Percentiles rank a stretch among this genome's conserved stretches.
These are phyloP conservation scores for Sesbania bispinosa DNA, from an alignment of 306 rosid species.

Conservation along the genomic window DNA sequence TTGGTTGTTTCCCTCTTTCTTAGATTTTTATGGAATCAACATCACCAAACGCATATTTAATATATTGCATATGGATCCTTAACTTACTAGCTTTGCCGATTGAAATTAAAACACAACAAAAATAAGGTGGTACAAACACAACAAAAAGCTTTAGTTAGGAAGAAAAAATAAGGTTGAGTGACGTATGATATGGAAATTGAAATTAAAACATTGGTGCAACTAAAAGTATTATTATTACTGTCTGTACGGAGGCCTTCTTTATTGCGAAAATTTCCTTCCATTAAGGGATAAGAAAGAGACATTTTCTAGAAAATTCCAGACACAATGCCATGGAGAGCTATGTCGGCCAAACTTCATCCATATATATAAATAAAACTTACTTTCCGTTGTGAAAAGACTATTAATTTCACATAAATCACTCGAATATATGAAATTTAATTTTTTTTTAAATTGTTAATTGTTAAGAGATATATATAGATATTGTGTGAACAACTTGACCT, in stretches of 20 bases:
- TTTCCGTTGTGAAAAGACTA: too few relatives aligned
- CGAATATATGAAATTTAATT: too few relatives aligned
- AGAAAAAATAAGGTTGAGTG: neutral
- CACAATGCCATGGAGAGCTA: neutral
- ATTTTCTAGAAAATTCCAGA: neutral
- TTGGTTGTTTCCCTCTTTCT: neutral
- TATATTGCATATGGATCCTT: neutral
- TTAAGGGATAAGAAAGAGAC: neutral
- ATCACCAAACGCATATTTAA: neutral
- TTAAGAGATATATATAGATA: too few relatives aligned
- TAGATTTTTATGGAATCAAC: neutral
- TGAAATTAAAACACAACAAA: too few relatives aligned
- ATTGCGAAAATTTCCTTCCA: neutral
- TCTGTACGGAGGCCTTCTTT: neutral
- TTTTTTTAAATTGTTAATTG: too few relatives aligned
- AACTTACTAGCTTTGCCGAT: neutral
- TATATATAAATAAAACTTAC: too few relatives aligned
- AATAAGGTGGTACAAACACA: neutral
- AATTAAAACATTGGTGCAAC: neutral
- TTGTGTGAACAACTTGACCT: too few relatives aligned
- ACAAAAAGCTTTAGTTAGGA: neutral
- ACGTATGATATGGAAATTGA: neutral
- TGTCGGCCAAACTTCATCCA: neutral
- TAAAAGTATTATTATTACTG: neutral
- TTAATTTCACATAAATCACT: too few relatives aligned